Base-by-base conservation (phyloP, 148 eudicot species). In the Dianthus caryophyllus region DNA sequence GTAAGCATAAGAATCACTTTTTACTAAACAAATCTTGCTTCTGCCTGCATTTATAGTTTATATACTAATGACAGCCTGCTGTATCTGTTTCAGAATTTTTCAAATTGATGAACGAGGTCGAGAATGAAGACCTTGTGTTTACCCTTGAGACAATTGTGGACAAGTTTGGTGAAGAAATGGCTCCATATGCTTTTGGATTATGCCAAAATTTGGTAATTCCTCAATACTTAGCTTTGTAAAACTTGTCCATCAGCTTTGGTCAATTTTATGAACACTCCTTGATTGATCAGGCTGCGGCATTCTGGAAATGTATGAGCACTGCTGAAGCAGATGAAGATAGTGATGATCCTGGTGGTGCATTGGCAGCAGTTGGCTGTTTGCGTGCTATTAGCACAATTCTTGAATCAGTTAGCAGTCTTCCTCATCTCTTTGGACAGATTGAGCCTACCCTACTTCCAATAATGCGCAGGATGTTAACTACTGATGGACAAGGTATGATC, bases 121-220 rank as follows among this genome's bases (percentile, higher is more conserved):
- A 95, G 73, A 95, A 90, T 81, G 99, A 95, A 78, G 99, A 95
- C 83, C 96, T 95, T 72, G 99, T 95, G 18, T 95, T 95, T 78
- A 90, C 99, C n/a, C 85, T 95, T 68, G 99, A 95, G 87, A 90
- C 99, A 60, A 88, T 95, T 43, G 99, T 95, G 67, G 99, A 95
- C 85, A 95, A 95, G 71, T 95, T 95, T 78, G 99, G 99, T 55
- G 99, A 95, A 84, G 99, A 95, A 81, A 95, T 95, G 97, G 97
- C 97, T 73, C 97, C 99, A 27, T 90, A 88, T 78, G 97, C 99
- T 66, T 86, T 95, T 78, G 99, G 99, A 64, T 76, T 95, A 68
- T 95, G 99, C 83, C 99, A 90, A 78, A 95, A 90, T 85, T 79
- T 95, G 97, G 99, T 94, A 71, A 74, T 22, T 36, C n/a, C 54